Evolutionary conservation across 2,329 filamentous ascomycete genomes (phyloP), one percentile per base, ranked within the genome.

Genomic region (Aschersonia sp.): DNA sequence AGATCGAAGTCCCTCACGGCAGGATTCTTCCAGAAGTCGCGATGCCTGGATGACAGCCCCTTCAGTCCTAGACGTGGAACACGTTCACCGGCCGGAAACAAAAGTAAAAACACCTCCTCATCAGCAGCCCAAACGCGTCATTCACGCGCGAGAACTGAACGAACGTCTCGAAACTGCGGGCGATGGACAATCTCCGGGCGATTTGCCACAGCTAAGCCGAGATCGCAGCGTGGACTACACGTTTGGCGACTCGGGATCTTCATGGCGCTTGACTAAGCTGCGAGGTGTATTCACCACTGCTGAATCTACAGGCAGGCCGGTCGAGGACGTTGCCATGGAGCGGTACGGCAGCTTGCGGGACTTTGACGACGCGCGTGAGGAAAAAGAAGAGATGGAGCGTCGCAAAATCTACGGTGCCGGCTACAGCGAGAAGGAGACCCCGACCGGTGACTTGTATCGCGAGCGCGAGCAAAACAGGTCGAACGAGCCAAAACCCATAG

Each of bases 1-100:
- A 22, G 40, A 42, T 14, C 40, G 40, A 4, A 22, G 14, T 7
- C 40, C 14, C 40, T 9, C 40, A 22, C 40, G 40, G 14, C 14
- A 42, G 7, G 14, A 9, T 7, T 7, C 40, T 9, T 42, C 40
- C 10, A 9, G 14, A 42, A n/a, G 40, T 7, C 79, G 94, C 53
- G 92, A 97, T 63, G 78, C 84, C 0, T 98, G 94, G 89, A 98
- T 98, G 92, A 83, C 88, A 50, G 83, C 83, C 0, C 88, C 90
- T 0, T 86, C 85, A 0, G 79, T 83, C 0, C 67, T 94, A 37
- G 83, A 89, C 47, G 72, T 97, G 49, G 89, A 97, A 59, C 95
- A 94, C 61, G 74, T 87, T 46, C 76, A 85, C 58, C 72, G 77
- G 51, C 69, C 68, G 4, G 65, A 66, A 1, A 46, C 75, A 51